phyloP scores from a whole-genome alignment of 176 grass and related monocot genomes.

The Musa schizocarpa region DNA sequence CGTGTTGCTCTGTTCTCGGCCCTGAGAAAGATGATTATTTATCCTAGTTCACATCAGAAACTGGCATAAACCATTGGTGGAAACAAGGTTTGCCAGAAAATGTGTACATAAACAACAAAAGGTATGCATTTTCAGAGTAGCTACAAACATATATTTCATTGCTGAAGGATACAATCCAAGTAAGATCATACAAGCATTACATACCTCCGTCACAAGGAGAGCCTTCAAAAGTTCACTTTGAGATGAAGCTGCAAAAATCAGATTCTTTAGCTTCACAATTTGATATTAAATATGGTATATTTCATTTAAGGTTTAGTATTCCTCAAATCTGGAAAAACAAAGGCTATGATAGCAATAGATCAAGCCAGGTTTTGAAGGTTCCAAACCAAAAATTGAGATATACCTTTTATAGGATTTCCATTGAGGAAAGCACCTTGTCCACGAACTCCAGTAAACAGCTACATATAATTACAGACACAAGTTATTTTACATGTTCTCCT shows the following conservation, averaged over 20 bases:
- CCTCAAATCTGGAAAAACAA: neutral
- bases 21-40: no score
- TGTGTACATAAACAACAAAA: neutral
- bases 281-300: neutral
- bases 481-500: slow-evolving; percentile 8
- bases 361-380: neutral
- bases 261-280: slow-evolving; percentile 4
- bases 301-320: neutral
- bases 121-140: neutral
- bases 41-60: neutral
- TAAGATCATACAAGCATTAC: neutral
- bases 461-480: slow-evolving; percentile 18
- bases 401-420: slow-evolving; percentile 82
- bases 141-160: neutral
- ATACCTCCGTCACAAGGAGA: slow-evolving; percentile 95
- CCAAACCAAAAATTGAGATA: neutral
- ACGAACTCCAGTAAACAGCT: slow-evolving; percentile 77
- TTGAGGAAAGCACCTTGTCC: slow-evolving; percentile 92
- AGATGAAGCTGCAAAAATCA: slow-evolving; percentile 68
- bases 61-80: neutral
- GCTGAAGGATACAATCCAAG: neutral
- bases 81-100: neutral
- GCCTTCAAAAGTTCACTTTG: slow-evolving; percentile 82
- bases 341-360: neutral
- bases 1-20: no score